Conservation (phyloP, 2,329 filamentous ascomycete genomes). For the Pyrenochaeta sp. region DNA sequence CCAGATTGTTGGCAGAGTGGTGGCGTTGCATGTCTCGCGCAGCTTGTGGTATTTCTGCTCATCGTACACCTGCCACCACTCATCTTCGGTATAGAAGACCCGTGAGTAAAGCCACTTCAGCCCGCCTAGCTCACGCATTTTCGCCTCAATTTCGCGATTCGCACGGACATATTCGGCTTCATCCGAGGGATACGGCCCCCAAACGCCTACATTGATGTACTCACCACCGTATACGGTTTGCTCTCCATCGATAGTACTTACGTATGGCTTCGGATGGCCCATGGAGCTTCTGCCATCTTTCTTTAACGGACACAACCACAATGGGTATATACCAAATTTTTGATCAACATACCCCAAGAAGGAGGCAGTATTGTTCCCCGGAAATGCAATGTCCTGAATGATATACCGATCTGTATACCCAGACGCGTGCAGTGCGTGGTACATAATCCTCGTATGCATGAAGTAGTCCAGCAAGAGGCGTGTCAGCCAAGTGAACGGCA, state of each 20-base stretch:
- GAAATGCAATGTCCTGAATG: constrained; percentile 70
- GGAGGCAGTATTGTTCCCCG: constrained; percentile 57
- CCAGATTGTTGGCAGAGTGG: constrained; percentile 71
- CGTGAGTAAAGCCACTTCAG: constrained; percentile 91
- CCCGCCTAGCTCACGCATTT: constrained; percentile 73
- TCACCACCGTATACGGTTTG: constrained; percentile 21
- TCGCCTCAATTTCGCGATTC: constrained; percentile 76
- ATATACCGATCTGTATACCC: constrained; percentile 65
- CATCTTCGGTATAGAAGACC: constrained; percentile 78
- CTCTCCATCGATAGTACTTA: constrained; percentile 9
- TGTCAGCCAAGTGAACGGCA: constrained; percentile 66
- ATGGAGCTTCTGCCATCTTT: constrained; percentile 42
- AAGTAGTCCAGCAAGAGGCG: constrained; percentile 68
- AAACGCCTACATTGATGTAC: constrained; percentile 65
- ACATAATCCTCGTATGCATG: constrained; percentile 70
- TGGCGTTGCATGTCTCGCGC: constrained; percentile 69
- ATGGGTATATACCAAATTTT: constrained; percentile 60
- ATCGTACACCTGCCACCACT: constrained; percentile 74
- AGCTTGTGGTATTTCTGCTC: constrained; percentile 68
- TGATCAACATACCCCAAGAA: constrained; percentile 63
- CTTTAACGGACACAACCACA: constrained; percentile 66
- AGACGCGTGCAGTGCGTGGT: constrained; percentile 68
- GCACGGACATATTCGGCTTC: constrained; percentile 68
- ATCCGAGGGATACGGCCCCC: constrained; percentile 74
- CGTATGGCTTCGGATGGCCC: constrained; percentile 33